A percentile compares a stretch with the other conserved stretches of the same genome.
These are phyloP conservation scores for Scheffersomyces quercinus DNA, from an alignment of 1,139 yeast species.

Conservation along the genomic window DNA sequence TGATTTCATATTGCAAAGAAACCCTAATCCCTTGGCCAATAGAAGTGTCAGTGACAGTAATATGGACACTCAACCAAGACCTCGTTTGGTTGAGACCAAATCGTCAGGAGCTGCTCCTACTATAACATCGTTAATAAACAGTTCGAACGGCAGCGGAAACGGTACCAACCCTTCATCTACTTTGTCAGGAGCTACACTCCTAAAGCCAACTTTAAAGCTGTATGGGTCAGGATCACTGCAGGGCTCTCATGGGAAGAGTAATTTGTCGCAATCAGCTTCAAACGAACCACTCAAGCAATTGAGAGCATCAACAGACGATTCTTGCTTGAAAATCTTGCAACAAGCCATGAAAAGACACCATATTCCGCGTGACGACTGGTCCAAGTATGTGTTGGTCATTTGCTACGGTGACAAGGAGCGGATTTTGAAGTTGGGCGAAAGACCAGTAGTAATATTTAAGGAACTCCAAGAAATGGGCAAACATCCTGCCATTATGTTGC, in stretches of 20 bases:
- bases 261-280: conserved; percentile 2
- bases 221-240: conserved; percentile 2
- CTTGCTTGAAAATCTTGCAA: conserved; percentile 85
- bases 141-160: neutral
- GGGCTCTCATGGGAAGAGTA: conserved; percentile 11
- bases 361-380: conserved; percentile 80
- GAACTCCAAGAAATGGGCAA: conserved; percentile 84
- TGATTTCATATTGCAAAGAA: neutral
- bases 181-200: conserved; percentile 3
- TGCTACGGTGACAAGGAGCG: conserved; percentile 92
- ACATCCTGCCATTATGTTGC: conserved; percentile 90
- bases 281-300: conserved; percentile 81
- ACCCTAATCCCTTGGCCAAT: neutral
- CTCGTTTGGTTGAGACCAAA: conserved; percentile 34
- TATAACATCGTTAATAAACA: neutral
- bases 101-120: conserved; percentile 24
- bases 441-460: conserved; percentile 86
- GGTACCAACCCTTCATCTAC: conserved; percentile 1
- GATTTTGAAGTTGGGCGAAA: conserved; percentile 78
- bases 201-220: conserved; percentile 16
- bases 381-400: conserved; percentile 83
- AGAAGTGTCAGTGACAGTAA: neutral
- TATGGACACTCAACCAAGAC: conserved; percentile 15
- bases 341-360: conserved; percentile 89
- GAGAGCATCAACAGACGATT: conserved; percentile 87